Evolutionary conservation across 1,284 basidiomycete species (phyloP).

Genomic region (Ustilago sp.): DNA sequence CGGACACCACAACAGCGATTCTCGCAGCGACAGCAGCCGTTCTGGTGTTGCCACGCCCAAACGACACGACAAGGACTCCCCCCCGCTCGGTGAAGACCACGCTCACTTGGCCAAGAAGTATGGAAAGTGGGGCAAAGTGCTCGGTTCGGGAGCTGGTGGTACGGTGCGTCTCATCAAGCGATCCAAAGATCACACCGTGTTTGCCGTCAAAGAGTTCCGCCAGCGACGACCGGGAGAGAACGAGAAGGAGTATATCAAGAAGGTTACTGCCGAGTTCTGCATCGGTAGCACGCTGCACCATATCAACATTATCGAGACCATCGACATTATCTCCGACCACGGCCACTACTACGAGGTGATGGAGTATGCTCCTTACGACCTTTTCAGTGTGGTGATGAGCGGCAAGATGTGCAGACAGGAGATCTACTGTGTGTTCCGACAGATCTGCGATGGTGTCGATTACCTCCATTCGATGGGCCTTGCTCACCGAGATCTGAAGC

Average conservation of each 20-base stretch:
- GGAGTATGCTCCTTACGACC: slow-evolving; percentile 98
- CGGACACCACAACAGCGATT: slow-evolving; percentile 62
- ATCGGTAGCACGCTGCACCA: slow-evolving; percentile 87
- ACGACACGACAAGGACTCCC: slow-evolving; percentile 67
- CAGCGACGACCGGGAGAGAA: slow-evolving; percentile 86
- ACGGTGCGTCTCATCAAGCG: slow-evolving; percentile 96
- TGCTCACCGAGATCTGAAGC: slow-evolving; percentile 97
- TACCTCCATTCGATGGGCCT: slow-evolving; percentile 97
- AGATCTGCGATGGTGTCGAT: slow-evolving; percentile 97
- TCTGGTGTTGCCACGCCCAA: slow-evolving; percentile 55
- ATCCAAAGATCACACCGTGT: slow-evolving; percentile 75
- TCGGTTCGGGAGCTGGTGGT: slow-evolving; percentile 95
- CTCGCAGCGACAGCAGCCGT: slow-evolving; percentile 45
- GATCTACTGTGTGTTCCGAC: slow-evolving; percentile 98
- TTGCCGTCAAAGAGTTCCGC: slow-evolving; percentile 97
- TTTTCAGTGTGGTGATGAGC: slow-evolving; percentile 99
- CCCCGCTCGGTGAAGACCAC: slow-evolving; percentile 73
- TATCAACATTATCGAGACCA: slow-evolving; percentile 95
- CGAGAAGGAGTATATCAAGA: slow-evolving; percentile 98
- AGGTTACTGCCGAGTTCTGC: slow-evolving; percentile 98
- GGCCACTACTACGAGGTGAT: slow-evolving; percentile 88
- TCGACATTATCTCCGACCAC: slow-evolving; percentile 97
- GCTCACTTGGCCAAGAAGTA: slow-evolving; percentile 97
- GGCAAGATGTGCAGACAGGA: slow-evolving; percentile 98
- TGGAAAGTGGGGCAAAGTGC: slow-evolving; percentile 95